Percentiles rank a stretch among this genome's conserved stretches.
Evolutionary conservation across 495 filamentous ascomycete genomes (phyloP).

Genomic region (Choiromyces venosus): DNA sequence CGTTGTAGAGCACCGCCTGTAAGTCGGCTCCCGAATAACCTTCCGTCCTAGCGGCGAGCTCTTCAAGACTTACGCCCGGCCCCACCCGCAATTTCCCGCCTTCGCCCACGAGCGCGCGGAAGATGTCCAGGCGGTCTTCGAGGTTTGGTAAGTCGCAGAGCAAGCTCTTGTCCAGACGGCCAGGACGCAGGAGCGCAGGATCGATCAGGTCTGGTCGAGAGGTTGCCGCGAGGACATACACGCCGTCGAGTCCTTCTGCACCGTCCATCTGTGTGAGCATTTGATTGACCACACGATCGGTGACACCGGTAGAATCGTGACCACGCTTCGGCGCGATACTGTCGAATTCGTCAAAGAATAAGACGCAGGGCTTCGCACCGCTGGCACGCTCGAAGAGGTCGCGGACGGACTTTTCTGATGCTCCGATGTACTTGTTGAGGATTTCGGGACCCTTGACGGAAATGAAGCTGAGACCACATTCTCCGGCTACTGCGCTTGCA

Average conservation of each 20-base stretch:
- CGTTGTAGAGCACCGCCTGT: slow-evolving; percentile 91
- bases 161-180: slow-evolving; percentile 82
- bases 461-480: slow-evolving; percentile 97
- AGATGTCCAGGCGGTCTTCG: slow-evolving; percentile 80
- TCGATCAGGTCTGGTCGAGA: slow-evolving; percentile 89
- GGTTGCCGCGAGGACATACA: slow-evolving; percentile 93
- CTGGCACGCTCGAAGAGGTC: slow-evolving; percentile 90
- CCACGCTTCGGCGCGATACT: slow-evolving; percentile 94
- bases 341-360: slow-evolving; percentile 99
- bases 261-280: slow-evolving; percentile 98
- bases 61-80: slow-evolving; percentile 49
- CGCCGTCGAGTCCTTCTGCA: slow-evolving; percentile 86
- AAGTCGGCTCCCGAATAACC: slow-evolving; percentile 95
- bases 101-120: slow-evolving; percentile 57
- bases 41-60: slow-evolving; percentile 71
- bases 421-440: slow-evolving; percentile 96
- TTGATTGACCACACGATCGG: slow-evolving; percentile 97
- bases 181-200: slow-evolving; percentile 81
- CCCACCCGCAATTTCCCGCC: slow-evolving; percentile 65
- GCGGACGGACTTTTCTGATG: slow-evolving; percentile 86
- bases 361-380: slow-evolving; percentile 80
- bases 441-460: slow-evolving; percentile 97
- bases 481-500: slow-evolving; percentile 86
- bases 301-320: slow-evolving; percentile 93
- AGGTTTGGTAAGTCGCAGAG: slow-evolving; percentile 77